Conservation (phyloP, 2,329 filamentous ascomycete species). For the Metarhizium sp. region DNA sequence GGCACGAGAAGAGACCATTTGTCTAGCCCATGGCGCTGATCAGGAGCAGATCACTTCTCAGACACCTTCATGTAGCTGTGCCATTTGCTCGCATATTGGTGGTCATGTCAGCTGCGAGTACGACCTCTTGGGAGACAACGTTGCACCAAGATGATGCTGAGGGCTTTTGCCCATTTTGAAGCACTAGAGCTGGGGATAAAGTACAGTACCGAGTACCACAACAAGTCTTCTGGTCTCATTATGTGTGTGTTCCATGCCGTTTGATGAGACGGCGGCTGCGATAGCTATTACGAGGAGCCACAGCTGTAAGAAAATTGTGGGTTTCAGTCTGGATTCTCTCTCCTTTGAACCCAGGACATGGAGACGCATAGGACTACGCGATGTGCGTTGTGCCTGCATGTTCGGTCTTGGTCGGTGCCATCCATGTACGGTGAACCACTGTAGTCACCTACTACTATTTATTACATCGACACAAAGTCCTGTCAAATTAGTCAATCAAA, state of each 20-base stretch:
- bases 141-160: neutral
- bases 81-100: neutral
- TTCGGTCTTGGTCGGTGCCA: constrained; percentile 7
- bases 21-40: neutral
- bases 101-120: neutral
- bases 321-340: too few species aligned
- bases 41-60: neutral
- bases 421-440: constrained; percentile 7
- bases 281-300: too few species aligned
- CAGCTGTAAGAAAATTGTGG: too few species aligned
- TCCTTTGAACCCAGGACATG: neutral
- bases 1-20: neutral
- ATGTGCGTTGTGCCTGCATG: neutral
- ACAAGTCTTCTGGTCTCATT: too few species aligned
- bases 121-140: neutral
- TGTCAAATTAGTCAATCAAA: neutral
- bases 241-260: too few species aligned
- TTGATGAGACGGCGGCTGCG: too few species aligned
- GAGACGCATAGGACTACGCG: neutral
- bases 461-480: neutral
- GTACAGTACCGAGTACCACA: too few species aligned
- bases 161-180: too few species aligned
- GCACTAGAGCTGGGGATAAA: too few species aligned
- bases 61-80: neutral
- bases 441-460: neutral